These are phyloP conservation scores for Cylindrotheca closterium DNA, from an alignment of 108 stramenopile genomes.

Conservation along the genomic window DNA sequence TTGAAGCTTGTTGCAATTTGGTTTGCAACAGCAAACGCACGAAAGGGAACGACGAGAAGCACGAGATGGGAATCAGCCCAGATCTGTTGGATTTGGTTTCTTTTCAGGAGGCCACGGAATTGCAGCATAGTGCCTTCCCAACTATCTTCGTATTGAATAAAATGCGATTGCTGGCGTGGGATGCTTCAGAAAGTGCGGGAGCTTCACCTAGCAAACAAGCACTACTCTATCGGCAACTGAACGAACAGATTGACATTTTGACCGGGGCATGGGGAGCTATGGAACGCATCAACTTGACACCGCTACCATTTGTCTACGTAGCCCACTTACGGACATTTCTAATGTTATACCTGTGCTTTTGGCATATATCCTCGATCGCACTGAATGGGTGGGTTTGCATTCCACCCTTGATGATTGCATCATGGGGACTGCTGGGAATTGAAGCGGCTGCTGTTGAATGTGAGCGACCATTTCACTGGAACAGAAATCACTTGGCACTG, in stretches of 20 bases:
- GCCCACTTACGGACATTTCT: constrained; percentile 72
- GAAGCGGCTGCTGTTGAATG: constrained; percentile 42
- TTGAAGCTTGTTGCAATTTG: not conserved
- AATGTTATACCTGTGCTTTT: constrained; percentile 51
- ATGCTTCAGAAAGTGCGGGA: not conserved
- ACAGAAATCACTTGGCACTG: not conserved
- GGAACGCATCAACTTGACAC: constrained; percentile 74
- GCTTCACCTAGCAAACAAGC: constrained; percentile 8
- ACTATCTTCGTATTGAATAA: constrained; percentile 16
- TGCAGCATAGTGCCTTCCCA: not conserved
- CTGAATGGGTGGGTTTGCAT: constrained; percentile 30
- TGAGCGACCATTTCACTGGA: constrained; percentile 32
- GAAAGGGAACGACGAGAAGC: not conserved
- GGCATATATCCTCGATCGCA: constrained; percentile 31
- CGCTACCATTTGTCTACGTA: constrained; percentile 73
- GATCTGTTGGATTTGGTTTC: not conserved
- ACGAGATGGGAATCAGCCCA: not conserved
- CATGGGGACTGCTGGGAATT: constrained; percentile 41
- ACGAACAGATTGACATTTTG: constrained; percentile 42
- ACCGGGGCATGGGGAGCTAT: constrained; percentile 51
- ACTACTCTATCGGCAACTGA: constrained; percentile 32
- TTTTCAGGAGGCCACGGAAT: not conserved
- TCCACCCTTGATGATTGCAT: constrained; percentile 14
- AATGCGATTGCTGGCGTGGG: constrained; percentile 7
- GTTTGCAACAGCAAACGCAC: not conserved